These are phyloP conservation scores for California macrophylla DNA, from an alignment of 441 rosid genomes.

Conservation along the genomic window DNA sequence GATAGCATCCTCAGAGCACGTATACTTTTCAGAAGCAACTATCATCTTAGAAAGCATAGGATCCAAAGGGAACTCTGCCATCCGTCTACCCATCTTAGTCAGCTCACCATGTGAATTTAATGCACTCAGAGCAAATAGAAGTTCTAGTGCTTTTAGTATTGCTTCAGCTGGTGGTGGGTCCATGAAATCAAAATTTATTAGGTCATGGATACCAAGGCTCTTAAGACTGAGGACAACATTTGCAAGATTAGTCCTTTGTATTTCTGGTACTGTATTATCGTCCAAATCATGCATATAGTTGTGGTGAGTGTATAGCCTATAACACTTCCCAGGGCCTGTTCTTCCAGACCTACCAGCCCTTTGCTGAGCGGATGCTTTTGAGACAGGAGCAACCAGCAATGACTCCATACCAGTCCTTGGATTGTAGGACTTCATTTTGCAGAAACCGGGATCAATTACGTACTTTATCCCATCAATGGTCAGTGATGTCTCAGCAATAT, in stretches of 20 bases:
- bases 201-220: slow-evolving; percentile 95
- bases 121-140: slow-evolving; percentile 83
- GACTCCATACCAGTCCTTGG: slow-evolving; percentile 99
- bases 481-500: slow-evolving; percentile 93
- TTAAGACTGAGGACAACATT: slow-evolving; percentile 82
- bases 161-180: slow-evolving; percentile 98
- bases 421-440: slow-evolving; percentile 92
- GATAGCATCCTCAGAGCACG: slow-evolving; percentile 88
- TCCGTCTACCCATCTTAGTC: slow-evolving; percentile 86
- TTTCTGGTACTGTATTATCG: slow-evolving; percentile 84
- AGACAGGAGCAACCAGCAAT: slow-evolving; percentile 75
- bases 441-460: slow-evolving; percentile 92
- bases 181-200: slow-evolving; percentile 89
- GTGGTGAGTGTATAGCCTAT: slow-evolving; percentile 71
- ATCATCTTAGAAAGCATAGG: slow-evolving; percentile 93
- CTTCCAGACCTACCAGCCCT: slow-evolving; percentile 95
- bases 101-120: slow-evolving; percentile 81
- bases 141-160: slow-evolving; percentile 75
- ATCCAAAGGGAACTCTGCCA: slow-evolving; percentile 96
- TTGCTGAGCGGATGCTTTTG: slow-evolving; percentile 97
- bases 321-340: slow-evolving; percentile 93
- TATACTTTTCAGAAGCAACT: slow-evolving; percentile 83
- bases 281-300: slow-evolving; percentile 80
- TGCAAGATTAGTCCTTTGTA: slow-evolving; percentile 89
- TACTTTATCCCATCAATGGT: slow-evolving; percentile 94